A percentile compares a stretch with the other conserved stretches of the same genome.
Conservation (phyloP, 2,329 filamentous ascomycete genomes). For the Clonostachys byssicola region DNA sequence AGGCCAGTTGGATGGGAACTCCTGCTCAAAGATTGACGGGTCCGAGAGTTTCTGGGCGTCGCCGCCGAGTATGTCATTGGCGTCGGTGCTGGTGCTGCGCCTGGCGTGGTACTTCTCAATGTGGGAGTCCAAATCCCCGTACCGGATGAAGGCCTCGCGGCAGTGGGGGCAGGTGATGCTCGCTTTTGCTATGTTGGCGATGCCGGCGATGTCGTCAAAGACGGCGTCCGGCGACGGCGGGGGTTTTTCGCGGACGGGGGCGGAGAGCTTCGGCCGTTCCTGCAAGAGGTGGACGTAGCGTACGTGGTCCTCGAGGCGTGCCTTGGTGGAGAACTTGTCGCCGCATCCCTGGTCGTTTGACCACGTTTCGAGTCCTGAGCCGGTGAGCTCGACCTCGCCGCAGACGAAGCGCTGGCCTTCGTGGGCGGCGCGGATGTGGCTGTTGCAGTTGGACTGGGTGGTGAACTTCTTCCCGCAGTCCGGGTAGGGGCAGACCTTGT, state of each 20-base stretch:
- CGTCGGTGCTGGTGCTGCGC: background rate
- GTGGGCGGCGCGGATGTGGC: constrained; percentile 75
- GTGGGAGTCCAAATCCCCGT: constrained; percentile 45
- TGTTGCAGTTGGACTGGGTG: constrained; percentile 75
- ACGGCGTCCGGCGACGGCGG: constrained; percentile 6
- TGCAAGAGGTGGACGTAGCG: constrained; percentile 74
- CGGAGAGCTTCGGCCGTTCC: constrained; percentile 31
- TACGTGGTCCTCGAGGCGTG: constrained; percentile 78
- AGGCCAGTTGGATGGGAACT: constrained; percentile 12
- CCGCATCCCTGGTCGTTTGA: constrained; percentile 66
- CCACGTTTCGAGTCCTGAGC: constrained; percentile 59
- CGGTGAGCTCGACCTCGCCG: constrained; percentile 59
- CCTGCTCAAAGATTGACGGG: constrained; percentile 10
- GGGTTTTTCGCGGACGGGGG: background rate
- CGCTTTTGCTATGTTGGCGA: constrained; percentile 30
- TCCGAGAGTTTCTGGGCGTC: constrained; percentile 4
- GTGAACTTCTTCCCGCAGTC: constrained; percentile 77
- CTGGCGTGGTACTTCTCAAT: constrained; percentile 22
- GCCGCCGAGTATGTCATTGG: background rate
- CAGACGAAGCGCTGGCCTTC: constrained; percentile 77
- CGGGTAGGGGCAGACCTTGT: constrained; percentile 59
- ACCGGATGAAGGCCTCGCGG: constrained; percentile 39
- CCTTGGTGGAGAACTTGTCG: constrained; percentile 71
- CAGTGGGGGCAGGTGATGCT: constrained; percentile 43
- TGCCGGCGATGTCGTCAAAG: constrained; percentile 36